Percentiles rank a stretch among this genome's conserved stretches.
Conservation (phyloP, 306 rosid species). For the Gillenia trifoliata region DNA sequence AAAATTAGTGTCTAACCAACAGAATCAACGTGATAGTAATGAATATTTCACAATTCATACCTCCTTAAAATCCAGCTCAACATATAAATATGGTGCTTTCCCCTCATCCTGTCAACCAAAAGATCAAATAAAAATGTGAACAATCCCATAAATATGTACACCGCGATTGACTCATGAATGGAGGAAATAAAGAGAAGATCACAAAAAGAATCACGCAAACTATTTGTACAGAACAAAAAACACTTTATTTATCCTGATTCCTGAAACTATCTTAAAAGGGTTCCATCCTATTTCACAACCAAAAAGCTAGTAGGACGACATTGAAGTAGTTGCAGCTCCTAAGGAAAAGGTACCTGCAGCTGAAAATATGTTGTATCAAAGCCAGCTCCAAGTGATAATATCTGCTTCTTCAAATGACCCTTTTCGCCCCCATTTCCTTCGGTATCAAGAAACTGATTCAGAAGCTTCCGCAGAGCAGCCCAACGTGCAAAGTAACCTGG, state of each 20-base stretch:
- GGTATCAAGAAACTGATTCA: conserved; percentile 69
- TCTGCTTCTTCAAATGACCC: conserved; percentile 35
- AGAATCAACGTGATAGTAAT: conserved; percentile 12
- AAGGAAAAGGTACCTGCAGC: conserved; percentile 53
- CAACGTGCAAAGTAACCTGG: conserved; percentile 88
- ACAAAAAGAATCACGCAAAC: not conserved
- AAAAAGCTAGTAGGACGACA: not conserved
- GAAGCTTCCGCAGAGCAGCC: conserved; percentile 78
- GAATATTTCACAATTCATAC: conserved; percentile 32
- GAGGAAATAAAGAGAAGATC: not conserved
- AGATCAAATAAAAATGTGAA: not conserved
- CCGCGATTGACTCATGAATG: not conserved
- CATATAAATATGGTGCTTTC: conserved; percentile 71
- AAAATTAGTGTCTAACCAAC: conserved; percentile 14
- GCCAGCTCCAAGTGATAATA: conserved; percentile 84
- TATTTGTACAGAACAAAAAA: not conserved
- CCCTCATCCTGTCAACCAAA: conserved; percentile 70
- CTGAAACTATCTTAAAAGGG: not conserved
- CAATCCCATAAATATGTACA: not conserved
- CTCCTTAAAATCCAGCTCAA: conserved; percentile 96
- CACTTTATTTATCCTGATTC: not conserved
- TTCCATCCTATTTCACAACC: not conserved
- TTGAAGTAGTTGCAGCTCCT: not conserved
- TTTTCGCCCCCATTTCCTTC: conserved; percentile 29
- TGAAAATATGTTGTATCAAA: conserved; percentile 89